Evolutionary conservation across 2,329 filamentous ascomycete species (phyloP).

Genomic region (Nannizzia gypsea): DNA sequence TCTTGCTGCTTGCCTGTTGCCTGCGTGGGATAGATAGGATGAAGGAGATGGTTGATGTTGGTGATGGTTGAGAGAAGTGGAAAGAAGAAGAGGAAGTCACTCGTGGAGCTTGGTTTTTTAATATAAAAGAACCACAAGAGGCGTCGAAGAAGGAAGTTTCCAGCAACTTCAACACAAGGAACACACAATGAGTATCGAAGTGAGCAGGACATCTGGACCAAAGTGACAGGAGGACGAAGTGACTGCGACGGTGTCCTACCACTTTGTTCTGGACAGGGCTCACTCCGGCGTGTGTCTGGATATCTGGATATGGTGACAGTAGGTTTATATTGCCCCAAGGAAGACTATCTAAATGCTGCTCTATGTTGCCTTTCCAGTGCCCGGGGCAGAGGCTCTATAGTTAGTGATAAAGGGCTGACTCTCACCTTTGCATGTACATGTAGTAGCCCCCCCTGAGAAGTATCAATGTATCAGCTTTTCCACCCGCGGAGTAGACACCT

Average conservation of each 20-base stretch:
- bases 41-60: background rate
- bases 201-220: background rate
- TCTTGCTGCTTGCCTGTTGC: background rate
- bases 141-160: constrained; percentile 3
- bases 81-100: background rate
- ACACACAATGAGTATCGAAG: background rate
- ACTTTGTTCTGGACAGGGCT: background rate
- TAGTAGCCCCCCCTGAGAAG: no score
- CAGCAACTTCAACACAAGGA: background rate
- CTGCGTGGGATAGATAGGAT: background rate
- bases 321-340: background rate
- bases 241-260: background rate
- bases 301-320: background rate
- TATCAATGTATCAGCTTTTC: background rate
- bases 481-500: background rate
- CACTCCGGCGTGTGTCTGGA: background rate
- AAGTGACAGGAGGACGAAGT: background rate
- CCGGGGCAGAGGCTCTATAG: no score
- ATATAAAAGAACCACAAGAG: background rate
- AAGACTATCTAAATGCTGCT: no score
- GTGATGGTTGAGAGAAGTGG: background rate
- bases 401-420: no score
- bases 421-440: no score
- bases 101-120: background rate
- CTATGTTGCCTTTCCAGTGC: no score